Evolutionary conservation across 2,329 filamentous ascomycete species (phyloP).

Genomic region (Claviceps pusilla): DNA sequence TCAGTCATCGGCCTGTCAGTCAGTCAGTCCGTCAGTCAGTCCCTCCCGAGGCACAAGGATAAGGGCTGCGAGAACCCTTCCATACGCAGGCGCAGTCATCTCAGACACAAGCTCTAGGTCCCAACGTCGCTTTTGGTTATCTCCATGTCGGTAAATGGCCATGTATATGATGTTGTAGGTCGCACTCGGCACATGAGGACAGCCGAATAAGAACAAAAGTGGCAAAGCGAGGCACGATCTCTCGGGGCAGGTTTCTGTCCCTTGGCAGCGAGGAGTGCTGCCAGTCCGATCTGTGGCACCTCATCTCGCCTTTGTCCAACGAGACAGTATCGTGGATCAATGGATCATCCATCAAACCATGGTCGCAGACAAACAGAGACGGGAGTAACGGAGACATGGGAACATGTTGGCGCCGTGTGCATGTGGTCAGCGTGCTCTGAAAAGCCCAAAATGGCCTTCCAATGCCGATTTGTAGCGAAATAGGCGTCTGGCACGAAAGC

Average conservation of each 20-base stretch:
- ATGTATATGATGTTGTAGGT: constrained; percentile 3
- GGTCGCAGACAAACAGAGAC: neutral
- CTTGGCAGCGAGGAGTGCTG: constrained; percentile 17
- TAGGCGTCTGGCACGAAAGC: constrained; percentile 6
- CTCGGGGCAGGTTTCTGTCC: constrained; percentile 2
- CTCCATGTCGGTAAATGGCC: neutral
- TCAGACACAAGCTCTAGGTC: neutral
- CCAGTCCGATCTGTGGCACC: constrained; percentile 25
- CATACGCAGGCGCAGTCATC: constrained; percentile 1
- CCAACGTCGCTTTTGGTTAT: constrained; percentile 1
- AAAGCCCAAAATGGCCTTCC: constrained; percentile 2
- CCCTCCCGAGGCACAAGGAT: neutral
- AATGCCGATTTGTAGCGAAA: constrained; percentile 3
- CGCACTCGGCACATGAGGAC: constrained; percentile 1
- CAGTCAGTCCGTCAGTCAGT: neutral
- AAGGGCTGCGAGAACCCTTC: neutral
- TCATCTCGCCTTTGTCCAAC: constrained; percentile 23
- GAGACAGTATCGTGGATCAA: constrained; percentile 6
- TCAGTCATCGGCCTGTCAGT: too few species aligned
- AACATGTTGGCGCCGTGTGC: constrained; percentile 2
- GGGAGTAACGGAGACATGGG: constrained; percentile 8
- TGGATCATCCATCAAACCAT: neutral
- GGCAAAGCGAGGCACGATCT: constrained; percentile 4
- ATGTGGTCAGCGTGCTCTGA: neutral
- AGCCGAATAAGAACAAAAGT: constrained; percentile 2